A percentile compares a stretch with the other conserved stretches of the same genome.
phyloP scores from a whole-genome alignment of 225 moss, liverwort and hornwort genomes.

The Sphagnum tenellum region DNA sequence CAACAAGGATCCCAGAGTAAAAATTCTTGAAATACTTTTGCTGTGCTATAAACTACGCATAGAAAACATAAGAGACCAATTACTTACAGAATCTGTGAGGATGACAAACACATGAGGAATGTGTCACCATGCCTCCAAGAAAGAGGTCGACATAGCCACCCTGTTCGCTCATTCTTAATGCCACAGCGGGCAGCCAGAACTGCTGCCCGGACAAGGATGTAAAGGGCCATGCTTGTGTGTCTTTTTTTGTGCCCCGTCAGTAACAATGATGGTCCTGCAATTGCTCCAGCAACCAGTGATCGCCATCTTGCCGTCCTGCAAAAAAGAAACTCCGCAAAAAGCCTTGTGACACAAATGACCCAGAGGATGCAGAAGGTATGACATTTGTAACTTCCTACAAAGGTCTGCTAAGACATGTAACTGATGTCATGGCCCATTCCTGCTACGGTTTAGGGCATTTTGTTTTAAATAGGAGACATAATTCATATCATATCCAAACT shows the following conservation, averaged over 20 bases:
- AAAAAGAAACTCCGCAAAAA: not conserved
- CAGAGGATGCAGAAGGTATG: no score
- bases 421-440: no score
- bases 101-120: slow-evolving; percentile 91
- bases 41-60: not conserved
- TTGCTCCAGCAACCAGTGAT: slow-evolving; percentile 78
- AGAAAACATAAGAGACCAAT: not conserved
- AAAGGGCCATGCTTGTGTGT: slow-evolving; percentile 96
- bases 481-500: no score
- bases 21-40: no score
- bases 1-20: not conserved
- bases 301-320: slow-evolving; percentile 89
- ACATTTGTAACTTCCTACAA: no score
- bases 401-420: no score
- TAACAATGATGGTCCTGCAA: slow-evolving; percentile 88
- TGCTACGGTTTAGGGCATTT: no score
- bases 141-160: slow-evolving; percentile 76
- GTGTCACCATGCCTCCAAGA: slow-evolving; percentile 97
- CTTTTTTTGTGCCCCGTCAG: slow-evolving; percentile 77
- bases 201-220: slow-evolving; percentile 76
- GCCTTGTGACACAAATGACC: no score
- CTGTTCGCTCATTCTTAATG: slow-evolving; percentile 60
- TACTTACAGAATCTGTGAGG: slow-evolving; percentile 92
- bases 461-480: no score
- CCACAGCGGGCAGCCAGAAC: slow-evolving; percentile 94